Percentiles rank a stretch among this genome's conserved stretches.
These are phyloP conservation scores for Suillus lakei DNA, from an alignment of 768 basidiomycete species.

Conservation along the genomic window DNA sequence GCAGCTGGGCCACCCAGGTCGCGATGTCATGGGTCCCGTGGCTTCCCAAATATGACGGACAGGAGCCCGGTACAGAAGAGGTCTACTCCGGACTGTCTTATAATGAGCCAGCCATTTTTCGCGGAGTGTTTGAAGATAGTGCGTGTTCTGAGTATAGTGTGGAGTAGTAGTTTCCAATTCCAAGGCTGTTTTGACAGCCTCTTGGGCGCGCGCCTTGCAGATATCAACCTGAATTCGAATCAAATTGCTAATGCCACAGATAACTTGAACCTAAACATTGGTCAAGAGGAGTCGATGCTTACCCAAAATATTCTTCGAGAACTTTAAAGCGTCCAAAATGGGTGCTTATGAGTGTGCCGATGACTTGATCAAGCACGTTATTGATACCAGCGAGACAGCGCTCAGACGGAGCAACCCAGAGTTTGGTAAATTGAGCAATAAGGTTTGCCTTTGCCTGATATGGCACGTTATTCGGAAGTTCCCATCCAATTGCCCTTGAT, in stretches of 20 bases:
- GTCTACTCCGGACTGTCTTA: conserved; percentile 14
- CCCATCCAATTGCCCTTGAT: conserved; percentile 39
- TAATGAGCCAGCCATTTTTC: conserved; percentile 22
- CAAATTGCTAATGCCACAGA: conserved; percentile 26
- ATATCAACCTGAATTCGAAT: conserved; percentile 33
- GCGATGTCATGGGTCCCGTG: too few relatives aligned
- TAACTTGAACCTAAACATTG: conserved; percentile 8
- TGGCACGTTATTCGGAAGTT: conserved; percentile 39
- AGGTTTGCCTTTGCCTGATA: conserved; percentile 36
- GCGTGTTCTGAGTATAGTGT: conserved; percentile 37
- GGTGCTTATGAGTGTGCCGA: conserved; percentile 31
- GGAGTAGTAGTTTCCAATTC: conserved; percentile 42
- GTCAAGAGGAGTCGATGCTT: conserved; percentile 17
- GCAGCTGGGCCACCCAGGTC: too few relatives aligned
- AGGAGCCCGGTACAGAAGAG: neutral
- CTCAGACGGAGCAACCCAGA: conserved; percentile 35
- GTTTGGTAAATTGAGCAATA: conserved; percentile 31
- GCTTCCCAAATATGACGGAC: too few relatives aligned
- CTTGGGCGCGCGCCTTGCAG: conserved; percentile 26
- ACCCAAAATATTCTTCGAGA: conserved; percentile 44
- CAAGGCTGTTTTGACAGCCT: conserved; percentile 39
- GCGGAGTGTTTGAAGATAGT: conserved; percentile 17
- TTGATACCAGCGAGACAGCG: conserved; percentile 40
- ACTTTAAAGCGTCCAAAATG: conserved; percentile 47
- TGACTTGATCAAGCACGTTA: conserved; percentile 34